Evolutionary conservation across 1,284 basidiomycete species (phyloP).

Genomic region (Crucibulum parvulum): DNA sequence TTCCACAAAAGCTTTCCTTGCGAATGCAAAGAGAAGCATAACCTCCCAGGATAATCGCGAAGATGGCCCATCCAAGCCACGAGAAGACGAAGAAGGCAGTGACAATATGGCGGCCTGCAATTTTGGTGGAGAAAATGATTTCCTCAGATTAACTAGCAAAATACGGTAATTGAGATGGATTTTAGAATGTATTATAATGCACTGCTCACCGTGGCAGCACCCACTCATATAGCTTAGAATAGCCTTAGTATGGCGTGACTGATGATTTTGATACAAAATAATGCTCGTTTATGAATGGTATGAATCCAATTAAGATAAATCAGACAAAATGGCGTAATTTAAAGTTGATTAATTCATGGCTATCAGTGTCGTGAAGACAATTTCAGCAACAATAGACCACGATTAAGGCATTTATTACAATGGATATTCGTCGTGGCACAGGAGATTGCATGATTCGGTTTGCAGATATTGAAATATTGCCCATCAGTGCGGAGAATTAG

Average conservation of each 20-base stretch:
- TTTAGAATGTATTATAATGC: not conserved
- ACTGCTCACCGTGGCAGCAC: constrained; percentile 62
- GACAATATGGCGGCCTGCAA: constrained; percentile 65
- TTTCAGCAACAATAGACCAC: constrained; percentile 62
- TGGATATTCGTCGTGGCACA: not conserved
- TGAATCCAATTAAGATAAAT: constrained; percentile 48
- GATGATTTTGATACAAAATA: constrained; percentile 61
- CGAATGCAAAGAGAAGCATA: constrained; percentile 60
- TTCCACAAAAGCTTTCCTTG: constrained; percentile 62
- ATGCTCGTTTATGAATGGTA: constrained; percentile 64
- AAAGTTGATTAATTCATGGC: constrained; percentile 69
- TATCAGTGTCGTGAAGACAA: constrained; percentile 65
- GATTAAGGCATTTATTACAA: not conserved
- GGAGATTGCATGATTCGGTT: not conserved
- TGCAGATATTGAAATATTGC: not conserved
- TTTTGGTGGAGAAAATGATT: constrained; percentile 64
- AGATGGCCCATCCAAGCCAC: constrained; percentile 71
- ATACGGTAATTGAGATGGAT: not conserved
- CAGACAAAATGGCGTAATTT: constrained; percentile 51
- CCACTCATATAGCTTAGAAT: constrained; percentile 74
- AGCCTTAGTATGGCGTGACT: constrained; percentile 70
- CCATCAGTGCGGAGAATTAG: not conserved
- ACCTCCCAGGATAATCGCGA: constrained; percentile 56
- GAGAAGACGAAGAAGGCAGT: constrained; percentile 74
- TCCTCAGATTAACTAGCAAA: constrained; percentile 56